Percentiles rank a stretch among this genome's conserved stretches.
phyloP scores from a whole-genome alignment of 306 rosid species.

The Glycine latifolia region DNA sequence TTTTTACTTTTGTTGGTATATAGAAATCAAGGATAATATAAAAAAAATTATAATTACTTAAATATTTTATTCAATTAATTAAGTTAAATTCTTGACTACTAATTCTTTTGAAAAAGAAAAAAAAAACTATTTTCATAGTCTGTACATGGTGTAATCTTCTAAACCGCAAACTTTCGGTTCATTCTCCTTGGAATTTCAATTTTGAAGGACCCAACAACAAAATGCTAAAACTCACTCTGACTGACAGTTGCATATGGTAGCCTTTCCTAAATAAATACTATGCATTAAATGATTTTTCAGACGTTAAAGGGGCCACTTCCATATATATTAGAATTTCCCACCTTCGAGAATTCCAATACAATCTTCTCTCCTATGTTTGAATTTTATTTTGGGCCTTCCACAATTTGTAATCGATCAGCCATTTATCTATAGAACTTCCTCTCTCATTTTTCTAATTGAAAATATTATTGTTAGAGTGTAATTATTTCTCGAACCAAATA shows the following conservation, averaged over 20 bases:
- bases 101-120: no score
- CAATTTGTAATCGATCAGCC: neutral
- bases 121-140: neutral
- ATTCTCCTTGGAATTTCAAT: neutral
- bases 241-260: neutral
- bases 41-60: no score
- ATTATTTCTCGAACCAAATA: neutral
- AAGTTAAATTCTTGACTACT: no score
- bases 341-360: neutral
- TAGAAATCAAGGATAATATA: no score
- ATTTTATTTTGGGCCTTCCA: neutral
- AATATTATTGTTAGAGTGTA: no score
- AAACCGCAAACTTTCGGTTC: slow-evolving; percentile 20
- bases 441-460: neutral
- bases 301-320: neutral
- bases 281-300: neutral
- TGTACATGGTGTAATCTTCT: neutral
- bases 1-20: no score
- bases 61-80: no score
- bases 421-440: neutral
- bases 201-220: neutral
- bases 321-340: neutral
- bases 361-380: neutral
- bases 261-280: neutral
- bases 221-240: neutral